These are phyloP conservation scores for Cladosporium sphaerospermum DNA, from an alignment of 2,329 filamentous ascomycete genomes.

Conservation along the genomic window DNA sequence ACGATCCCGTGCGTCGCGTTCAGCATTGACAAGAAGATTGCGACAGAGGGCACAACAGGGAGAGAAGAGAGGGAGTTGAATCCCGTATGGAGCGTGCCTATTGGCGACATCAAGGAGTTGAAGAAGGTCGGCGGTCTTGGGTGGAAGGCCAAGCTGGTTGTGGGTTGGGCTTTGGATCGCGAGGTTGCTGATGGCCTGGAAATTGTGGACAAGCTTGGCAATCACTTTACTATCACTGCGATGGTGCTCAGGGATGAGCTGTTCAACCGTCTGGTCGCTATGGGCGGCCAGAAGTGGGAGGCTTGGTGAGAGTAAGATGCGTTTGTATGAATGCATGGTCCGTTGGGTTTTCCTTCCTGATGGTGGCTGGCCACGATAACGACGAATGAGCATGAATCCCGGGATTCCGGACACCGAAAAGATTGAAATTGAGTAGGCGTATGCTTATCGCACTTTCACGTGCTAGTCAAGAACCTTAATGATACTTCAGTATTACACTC, in stretches of 20 bases:
- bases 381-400: background rate
- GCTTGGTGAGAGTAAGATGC: slow-evolving; percentile 49
- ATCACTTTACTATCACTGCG: slow-evolving; percentile 60
- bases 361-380: background rate
- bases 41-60: slow-evolving; percentile 29
- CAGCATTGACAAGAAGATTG: slow-evolving; percentile 46
- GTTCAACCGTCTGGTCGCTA: slow-evolving; percentile 71
- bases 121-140: slow-evolving; percentile 76
- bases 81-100: slow-evolving; percentile 62
- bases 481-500: too few species aligned
- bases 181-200: slow-evolving; percentile 72
- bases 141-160: slow-evolving; percentile 78
- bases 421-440: too few species aligned
- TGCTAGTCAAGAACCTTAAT: too few species aligned
- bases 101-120: slow-evolving; percentile 65
- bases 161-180: slow-evolving; percentile 69
- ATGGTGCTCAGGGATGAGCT: slow-evolving; percentile 67
- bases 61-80: slow-evolving; percentile 47
- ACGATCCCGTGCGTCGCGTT: slow-evolving; percentile 65
- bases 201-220: slow-evolving; percentile 53
- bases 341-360: background rate
- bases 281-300: slow-evolving; percentile 80
- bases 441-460: too few species aligned
- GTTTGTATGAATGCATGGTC: background rate
- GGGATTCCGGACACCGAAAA: too few species aligned